Base-by-base conservation (phyloP, 305 asterid species). In the Stenogyne calaminthoides region DNA sequence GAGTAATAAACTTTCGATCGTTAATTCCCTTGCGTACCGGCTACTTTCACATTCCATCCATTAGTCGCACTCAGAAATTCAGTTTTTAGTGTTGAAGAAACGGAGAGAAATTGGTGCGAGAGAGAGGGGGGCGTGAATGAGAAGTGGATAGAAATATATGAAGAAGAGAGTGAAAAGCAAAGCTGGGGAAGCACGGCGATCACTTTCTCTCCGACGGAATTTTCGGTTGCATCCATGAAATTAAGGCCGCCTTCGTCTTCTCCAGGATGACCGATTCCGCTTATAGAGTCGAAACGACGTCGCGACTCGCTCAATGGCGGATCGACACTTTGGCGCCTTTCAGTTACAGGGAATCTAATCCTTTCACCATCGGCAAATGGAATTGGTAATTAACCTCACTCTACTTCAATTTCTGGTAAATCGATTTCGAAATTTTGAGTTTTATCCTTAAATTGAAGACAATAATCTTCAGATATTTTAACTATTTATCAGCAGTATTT, bases 261-360 rank as follows among this genome's bases (percentile, higher is more conserved):
- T 75, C 79, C 20, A 68, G 79, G 79, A 75, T 75, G 79, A 75
- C 3, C 56, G 79, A 15, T 47, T 49, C 74, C 0, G 79, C 70
- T 25, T 67, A 75, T 15, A 65, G 49, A 4, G 79, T 75, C 25
- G 74, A 75, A 1, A 75, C 79, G 18, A 89, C 95, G 16, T 83
- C 98, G 42, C 96, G 98, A 44, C 94, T 92, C 34, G 97, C 97
- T 29, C 98, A 92, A 77, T 92, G 98, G 98, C 85, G 98, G 83
- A 88, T 92, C 81, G 91, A 90, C 20, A 85, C 78, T 40, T 75
- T 88, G 73, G 83, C 92, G 51, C 80, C 96, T 12, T 90, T 83
- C 44, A 80, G 90, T 18, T 90, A 86, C 64, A 75, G 98, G 14
- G 90, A 88, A 68, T 92, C 97, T 20, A 90, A 90, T 80, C 96